These are phyloP conservation scores for Herpotrichia juniperi DNA, from an alignment of 2,329 filamentous ascomycete species.

Conservation along the genomic window DNA sequence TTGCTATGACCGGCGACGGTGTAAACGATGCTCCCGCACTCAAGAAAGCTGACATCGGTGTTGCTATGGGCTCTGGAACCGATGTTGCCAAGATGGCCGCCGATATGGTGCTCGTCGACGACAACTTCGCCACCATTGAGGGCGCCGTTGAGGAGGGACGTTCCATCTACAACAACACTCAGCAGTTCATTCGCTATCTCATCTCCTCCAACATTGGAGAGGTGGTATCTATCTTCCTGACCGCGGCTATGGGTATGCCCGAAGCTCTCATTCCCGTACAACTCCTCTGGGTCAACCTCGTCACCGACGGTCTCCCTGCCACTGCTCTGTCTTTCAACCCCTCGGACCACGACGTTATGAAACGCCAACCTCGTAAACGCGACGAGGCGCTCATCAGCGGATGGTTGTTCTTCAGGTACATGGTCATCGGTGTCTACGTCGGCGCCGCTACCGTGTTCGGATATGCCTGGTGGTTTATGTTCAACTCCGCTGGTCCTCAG, in stretches of 20 bases:
- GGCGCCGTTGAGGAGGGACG: conserved; percentile 95
- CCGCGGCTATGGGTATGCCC: conserved; percentile 94
- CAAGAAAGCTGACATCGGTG: conserved; percentile 98
- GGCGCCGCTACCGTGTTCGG: conserved; percentile 93
- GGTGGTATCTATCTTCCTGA: conserved; percentile 98
- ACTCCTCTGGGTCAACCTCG: conserved; percentile 97
- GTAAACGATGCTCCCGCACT: conserved; percentile 97
- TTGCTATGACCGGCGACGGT: conserved; percentile 98
- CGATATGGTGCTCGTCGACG: conserved; percentile 97
- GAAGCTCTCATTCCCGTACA: conserved; percentile 97
- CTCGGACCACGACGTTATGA: conserved; percentile 98
- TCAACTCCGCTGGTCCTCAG: conserved; percentile 85
- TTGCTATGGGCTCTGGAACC: conserved; percentile 97
- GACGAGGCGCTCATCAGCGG: conserved; percentile 91
- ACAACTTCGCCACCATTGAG: conserved; percentile 99
- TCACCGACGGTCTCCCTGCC: conserved; percentile 94
- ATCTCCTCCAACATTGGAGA: conserved; percentile 99
- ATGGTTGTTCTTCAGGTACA: conserved; percentile 97
- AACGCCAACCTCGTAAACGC: conserved; percentile 84
- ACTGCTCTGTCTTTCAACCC: conserved; percentile 98
- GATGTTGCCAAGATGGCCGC: conserved; percentile 96
- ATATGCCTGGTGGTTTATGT: conserved; percentile 99
- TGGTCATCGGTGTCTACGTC: conserved; percentile 95
- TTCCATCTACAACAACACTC: conserved; percentile 99
- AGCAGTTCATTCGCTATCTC: conserved; percentile 98